Evolutionary conservation across 2,329 filamentous ascomycete species (phyloP), one percentile per base, ranked within the genome.

Genomic region (Scedosporium boydii): DNA sequence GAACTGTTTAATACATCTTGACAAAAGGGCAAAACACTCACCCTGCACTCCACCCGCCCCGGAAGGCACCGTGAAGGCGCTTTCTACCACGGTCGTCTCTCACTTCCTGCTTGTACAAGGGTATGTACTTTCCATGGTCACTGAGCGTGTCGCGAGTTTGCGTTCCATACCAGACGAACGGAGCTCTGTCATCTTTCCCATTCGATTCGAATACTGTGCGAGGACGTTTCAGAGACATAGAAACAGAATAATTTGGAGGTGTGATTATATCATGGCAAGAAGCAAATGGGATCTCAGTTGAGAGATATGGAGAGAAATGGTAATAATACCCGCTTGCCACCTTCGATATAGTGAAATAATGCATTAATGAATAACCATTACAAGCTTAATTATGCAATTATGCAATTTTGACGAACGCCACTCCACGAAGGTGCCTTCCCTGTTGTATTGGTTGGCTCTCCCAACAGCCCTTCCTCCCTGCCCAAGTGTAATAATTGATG

Each of bases 51-150:
- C 90, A 99, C 34, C 95, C 95, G 68, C 95, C 95, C 1, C 92
- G 97, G 71, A 99, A 99, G 65, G 95, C 95, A 66, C 95, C 95
- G 75, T 99, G 95, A 3, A 99, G 81, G 61, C 95, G 86, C 75
- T 96, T 93, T 68, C 93, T 82, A 16, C 95, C 95, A 67, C 87
- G 87, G 71, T 97, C 95, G 75, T 99, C 95, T 64, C 89, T 90
- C 72, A 96, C 93, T 72, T 97, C 93, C 79, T 99, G 95, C 78
- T 98, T 96, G 92, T 95, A 98, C n/a, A 96, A 77, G 0, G 95
- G 95, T 16, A 96, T 85, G 72, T 93, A 98, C 48, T 90, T 91
- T 65, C 93, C 93, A 77, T 97, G 91, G 73, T 98, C 93, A 69
- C 91, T 87, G 44, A 84, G 88, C 81, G 70, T 96, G 91, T 64